Evolutionary conservation across 2,329 filamentous ascomycete species (phyloP), one percentile per base, ranked within the genome.

Genomic region (Stachybotrys elegans): DNA sequence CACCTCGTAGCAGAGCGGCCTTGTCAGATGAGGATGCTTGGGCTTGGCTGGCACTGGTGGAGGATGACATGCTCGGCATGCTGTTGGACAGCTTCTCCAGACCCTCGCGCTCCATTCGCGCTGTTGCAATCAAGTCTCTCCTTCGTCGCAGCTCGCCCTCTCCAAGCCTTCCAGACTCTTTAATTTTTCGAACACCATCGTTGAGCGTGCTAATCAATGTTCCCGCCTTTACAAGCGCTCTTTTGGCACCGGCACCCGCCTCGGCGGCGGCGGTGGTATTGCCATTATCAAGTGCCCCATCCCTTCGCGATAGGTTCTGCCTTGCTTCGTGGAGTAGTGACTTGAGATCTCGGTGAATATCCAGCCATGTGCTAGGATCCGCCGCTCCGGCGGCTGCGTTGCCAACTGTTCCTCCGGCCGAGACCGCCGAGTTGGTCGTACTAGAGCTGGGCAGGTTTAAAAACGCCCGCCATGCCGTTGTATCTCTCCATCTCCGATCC

Each of bases 401-500:
- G 34, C 64, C 62, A 21, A 69, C 61, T 51, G 69, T 65, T 3
- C 69, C 70, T 3, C 67, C 63, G 1, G 76, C 70, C 40, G 72
- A 74, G 3, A 70, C 64, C 5, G 71, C 66, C 32, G 73, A 75
- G 50, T 70, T 76, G 31, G 65, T 61, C 4, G 70, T 66, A 58
- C 73, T 76, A 5, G 61, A 67, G 49, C 67, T 70, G 2, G 84
- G 84, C 6, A 93, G 72, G 54, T 84, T 85, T 22, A 93, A 66
- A 56, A 93, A 94, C 1, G 75, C 66, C 32, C 86, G 75, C 83
- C 88, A 94, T 4, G 78, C 79, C 14, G 76, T 75, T 1, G 83
- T 85, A 51, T 87, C 81, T 17, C 87, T 76, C 88, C 88, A 93
- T 55, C 85, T 71, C 14, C 80, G 73, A 61, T 93, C 87, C n/a